Conservation (phyloP, 306 rosid species). For the Dryas drummondii region DNA sequence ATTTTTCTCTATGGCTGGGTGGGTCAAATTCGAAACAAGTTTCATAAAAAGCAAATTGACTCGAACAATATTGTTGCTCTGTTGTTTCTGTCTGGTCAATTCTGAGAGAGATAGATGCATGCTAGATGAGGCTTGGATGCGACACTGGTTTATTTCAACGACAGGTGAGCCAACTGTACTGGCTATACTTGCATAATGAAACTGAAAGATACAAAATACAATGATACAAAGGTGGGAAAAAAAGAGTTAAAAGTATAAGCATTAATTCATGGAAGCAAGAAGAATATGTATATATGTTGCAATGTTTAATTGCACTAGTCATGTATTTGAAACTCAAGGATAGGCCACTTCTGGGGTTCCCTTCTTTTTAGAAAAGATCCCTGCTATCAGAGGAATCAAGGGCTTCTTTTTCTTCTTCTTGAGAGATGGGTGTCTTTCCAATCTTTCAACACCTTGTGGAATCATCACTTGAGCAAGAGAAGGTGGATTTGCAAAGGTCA, state of each 20-base stretch:
- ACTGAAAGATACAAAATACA: neutral
- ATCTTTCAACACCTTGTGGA: slow-evolving; percentile 50
- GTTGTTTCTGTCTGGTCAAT: no score
- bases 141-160: no score
- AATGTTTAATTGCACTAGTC: neutral
- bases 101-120: no score
- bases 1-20: neutral
- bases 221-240: neutral
- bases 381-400: slow-evolving; percentile 60
- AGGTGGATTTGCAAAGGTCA: slow-evolving; percentile 79
- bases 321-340: slow-evolving; percentile 20
- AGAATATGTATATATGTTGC: neutral
- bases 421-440: slow-evolving; percentile 72
- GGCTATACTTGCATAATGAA: neutral
- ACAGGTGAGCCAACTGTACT: neutral
- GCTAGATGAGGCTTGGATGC: no score
- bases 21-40: neutral
- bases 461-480: slow-evolving; percentile 41
- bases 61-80: neutral
- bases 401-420: slow-evolving; percentile 68
- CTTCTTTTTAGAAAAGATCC: slow-evolving; percentile 72
- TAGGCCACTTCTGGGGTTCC: slow-evolving; percentile 32
- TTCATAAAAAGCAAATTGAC: neutral
- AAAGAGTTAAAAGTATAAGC: neutral
- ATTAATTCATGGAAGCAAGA: neutral